Evolutionary conservation across 768 basidiomycete species (phyloP).

Genomic region (Trametes maxima): DNA sequence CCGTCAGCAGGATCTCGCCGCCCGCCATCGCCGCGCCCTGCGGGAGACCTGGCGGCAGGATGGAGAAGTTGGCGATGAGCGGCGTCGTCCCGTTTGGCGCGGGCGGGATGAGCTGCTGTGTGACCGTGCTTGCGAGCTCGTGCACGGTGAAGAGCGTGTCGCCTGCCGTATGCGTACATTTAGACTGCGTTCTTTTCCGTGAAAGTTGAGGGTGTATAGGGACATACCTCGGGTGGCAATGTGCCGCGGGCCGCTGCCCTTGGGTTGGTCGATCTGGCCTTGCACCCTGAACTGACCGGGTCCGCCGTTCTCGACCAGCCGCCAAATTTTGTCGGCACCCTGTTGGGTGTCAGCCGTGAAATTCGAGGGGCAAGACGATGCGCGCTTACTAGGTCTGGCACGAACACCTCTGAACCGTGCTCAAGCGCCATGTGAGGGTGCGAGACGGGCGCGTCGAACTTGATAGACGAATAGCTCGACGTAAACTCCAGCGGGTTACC

Average conservation of each 20-base stretch:
- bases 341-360: conserved; percentile 25
- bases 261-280: conserved; percentile 60
- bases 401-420: conserved; percentile 56
- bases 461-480: conserved; percentile 43
- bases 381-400: conserved; percentile 61
- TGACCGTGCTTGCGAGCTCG: conserved; percentile 58
- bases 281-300: conserved; percentile 55
- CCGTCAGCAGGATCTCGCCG: conserved; percentile 65
- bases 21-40: conserved; percentile 47
- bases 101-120: conserved; percentile 56
- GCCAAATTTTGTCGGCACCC: conserved; percentile 74
- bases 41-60: conserved; percentile 46
- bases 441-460: conserved; percentile 56
- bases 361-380: neutral
- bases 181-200: neutral
- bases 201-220: neutral
- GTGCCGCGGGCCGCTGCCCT: conserved; percentile 67
- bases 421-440: conserved; percentile 71
- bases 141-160: conserved; percentile 55
- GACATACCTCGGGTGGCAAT: conserved; percentile 38
- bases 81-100: conserved; percentile 54
- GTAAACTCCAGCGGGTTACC: conserved; percentile 39
- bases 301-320: conserved; percentile 48
- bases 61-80: conserved; percentile 52
- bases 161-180: conserved; percentile 35